phyloP scores from a whole-genome alignment of 1,284 basidiomycete genomes.

The Neotropicomus parvogracilis region DNA sequence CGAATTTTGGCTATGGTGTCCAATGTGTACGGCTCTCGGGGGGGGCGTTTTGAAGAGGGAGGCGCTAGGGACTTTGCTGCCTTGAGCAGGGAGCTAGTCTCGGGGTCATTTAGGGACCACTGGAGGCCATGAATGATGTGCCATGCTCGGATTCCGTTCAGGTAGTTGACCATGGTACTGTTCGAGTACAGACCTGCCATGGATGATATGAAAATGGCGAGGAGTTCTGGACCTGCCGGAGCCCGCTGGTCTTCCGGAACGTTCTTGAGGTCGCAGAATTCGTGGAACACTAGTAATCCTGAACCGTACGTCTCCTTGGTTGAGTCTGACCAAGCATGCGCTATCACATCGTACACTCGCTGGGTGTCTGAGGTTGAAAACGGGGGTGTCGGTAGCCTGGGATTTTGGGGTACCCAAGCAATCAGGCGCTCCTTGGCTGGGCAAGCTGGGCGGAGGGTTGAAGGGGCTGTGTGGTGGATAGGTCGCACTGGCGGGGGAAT shows the following conservation, averaged over 20 bases:
- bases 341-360: background rate
- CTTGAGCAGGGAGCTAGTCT: background rate
- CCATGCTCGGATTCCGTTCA: background rate
- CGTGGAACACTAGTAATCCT: background rate
- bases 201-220: background rate
- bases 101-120: fast-evolving
- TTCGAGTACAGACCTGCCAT: background rate
- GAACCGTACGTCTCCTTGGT: background rate
- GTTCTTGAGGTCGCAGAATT: background rate
- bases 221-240: fast-evolving
- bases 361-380: background rate
- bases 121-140: background rate
- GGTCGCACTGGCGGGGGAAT: too few species aligned
- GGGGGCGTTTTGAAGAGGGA: background rate
- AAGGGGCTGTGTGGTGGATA: too few species aligned
- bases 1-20: background rate
- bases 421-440: background rate
- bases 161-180: background rate
- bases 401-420: background rate
- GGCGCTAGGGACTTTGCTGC: background rate
- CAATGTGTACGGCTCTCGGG: background rate
- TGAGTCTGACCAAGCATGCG: background rate
- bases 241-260: background rate
- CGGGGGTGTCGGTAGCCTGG: background rate
- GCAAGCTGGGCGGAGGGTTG: background rate